Base-by-base conservation (phyloP, 441 rosid genomes). In the Pelargonium myrrhifolium region DNA sequence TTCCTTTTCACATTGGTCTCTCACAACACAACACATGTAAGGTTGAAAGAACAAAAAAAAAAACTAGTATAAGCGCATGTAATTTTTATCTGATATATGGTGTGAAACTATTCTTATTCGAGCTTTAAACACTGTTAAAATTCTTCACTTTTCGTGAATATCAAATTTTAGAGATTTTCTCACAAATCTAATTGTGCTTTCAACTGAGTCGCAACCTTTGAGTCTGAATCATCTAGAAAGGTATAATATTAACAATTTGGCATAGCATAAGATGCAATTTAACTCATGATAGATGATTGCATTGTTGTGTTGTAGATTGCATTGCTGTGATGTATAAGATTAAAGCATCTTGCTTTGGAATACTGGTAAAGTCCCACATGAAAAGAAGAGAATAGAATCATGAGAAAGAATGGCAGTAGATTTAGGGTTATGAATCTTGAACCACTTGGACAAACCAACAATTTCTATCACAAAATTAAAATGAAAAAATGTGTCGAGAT, bases 371-470 rank as follows among this genome's bases (percentile, higher is more conserved):
- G 85, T 6, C 58, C 74, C 66, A 68, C 84, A 71, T 82, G 39
- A 82, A 82, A 84, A 84, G 88, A 81, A 84, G 83, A 78, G 88
- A 81, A 81, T 68, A 65, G 85, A 82, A 82, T 82, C 82, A 79
- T 84, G 77, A 69, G 72, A 73, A 79, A 68, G 77, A 78, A 71
- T 73, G 82, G 77, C 26, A 65, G 64, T 17, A 62, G 64, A 65
- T n/a, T 49, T 69, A 73, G 35, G 21, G 67, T 59, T 71, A 73
- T 70, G 72, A 70, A 75, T 51, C 59, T 60, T 18, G 22, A 40
- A 55, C 64, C 74, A 51, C 58, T 51, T 51, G 20, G 58, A 51
- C 7, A 51, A 18, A 51, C 18, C 5, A n/a, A 17, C 20, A 4
- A 10, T 45, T 10, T 12, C 4, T 3, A 45, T 45, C 4, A 14